Conservation (phyloP, 345 rosid species). For the Moringa oleifera region DNA sequence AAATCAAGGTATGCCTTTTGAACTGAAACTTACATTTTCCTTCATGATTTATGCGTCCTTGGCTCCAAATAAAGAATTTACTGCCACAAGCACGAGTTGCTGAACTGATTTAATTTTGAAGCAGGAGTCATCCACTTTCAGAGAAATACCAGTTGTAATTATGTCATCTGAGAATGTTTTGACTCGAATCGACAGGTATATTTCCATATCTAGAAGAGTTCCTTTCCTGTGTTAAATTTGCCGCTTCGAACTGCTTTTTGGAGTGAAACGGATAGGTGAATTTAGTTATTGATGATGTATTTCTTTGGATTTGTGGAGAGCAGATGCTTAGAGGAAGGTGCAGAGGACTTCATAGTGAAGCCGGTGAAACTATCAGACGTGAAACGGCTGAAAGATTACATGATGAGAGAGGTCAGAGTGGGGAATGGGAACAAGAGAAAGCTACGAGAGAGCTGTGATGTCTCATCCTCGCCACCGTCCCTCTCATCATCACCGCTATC, state of each 20-base stretch:
- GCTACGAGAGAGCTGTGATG: constrained; percentile 36
- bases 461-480: constrained; percentile 26
- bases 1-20: constrained; percentile 56
- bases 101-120: background rate
- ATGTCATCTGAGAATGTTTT: constrained; percentile 93
- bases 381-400: constrained; percentile 54
- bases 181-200: constrained; percentile 74
- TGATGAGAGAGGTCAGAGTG: constrained; percentile 34
- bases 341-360: constrained; percentile 81
- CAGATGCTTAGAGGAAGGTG: constrained; percentile 97
- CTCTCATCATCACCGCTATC: constrained; percentile 14
- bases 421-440: constrained; percentile 49
- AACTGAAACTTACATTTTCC: background rate
- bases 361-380: constrained; percentile 93
- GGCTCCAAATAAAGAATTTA: background rate
- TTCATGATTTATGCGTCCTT: background rate
- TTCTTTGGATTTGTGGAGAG: background rate
- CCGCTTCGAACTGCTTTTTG: background rate
- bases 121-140: constrained; percentile 73
- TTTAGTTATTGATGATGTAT: constrained; percentile 2
- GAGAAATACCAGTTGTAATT: constrained; percentile 82
- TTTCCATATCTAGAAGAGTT: background rate
- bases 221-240: background rate
- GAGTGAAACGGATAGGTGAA: no score
- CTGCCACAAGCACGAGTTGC: no score